Evolutionary conservation across 2,329 filamentous ascomycete genomes (phyloP).

Genomic region (Aspergillus sclerotialis): DNA sequence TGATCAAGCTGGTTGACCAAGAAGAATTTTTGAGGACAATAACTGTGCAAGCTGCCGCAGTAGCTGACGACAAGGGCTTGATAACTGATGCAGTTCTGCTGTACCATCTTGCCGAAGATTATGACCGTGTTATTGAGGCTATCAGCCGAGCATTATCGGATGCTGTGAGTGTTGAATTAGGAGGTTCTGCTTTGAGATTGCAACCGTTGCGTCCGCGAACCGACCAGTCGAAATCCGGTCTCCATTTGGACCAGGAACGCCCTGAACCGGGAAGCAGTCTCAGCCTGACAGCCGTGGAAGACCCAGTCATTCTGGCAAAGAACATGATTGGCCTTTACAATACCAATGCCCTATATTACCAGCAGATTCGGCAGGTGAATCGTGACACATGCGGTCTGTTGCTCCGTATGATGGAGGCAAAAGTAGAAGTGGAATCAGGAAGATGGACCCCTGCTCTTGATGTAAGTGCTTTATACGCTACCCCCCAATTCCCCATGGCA

Average conservation of each 20-base stretch:
- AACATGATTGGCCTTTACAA: constrained; percentile 60
- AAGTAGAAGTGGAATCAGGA: constrained; percentile 50
- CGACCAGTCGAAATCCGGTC: constrained; percentile 19
- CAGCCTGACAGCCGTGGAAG: constrained; percentile 61
- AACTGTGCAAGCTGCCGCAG: constrained; percentile 82
- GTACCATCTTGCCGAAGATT: constrained; percentile 91
- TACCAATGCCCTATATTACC: constrained; percentile 52
- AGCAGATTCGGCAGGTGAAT: constrained; percentile 52
- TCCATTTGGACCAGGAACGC: constrained; percentile 42
- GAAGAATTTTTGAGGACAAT: constrained; percentile 86
- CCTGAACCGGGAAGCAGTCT: constrained; percentile 38
- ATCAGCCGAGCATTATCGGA: constrained; percentile 87
- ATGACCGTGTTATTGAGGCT: constrained; percentile 86
- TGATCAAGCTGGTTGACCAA: constrained; percentile 74
- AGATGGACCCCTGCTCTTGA: constrained; percentile 58
- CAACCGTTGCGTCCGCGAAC: constrained; percentile 71
- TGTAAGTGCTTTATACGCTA: constrained; percentile 47
- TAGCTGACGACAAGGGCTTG: constrained; percentile 89
- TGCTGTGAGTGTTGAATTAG: constrained; percentile 77
- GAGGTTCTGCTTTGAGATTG: constrained; percentile 69
- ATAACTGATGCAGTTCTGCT: constrained; percentile 90
- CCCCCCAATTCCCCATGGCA: neutral
- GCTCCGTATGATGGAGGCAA: constrained; percentile 55
- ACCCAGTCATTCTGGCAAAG: constrained; percentile 56
- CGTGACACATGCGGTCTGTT: constrained; percentile 54